Conservation (phyloP, 83 land plant genomes). For the Thuja plicata region DNA sequence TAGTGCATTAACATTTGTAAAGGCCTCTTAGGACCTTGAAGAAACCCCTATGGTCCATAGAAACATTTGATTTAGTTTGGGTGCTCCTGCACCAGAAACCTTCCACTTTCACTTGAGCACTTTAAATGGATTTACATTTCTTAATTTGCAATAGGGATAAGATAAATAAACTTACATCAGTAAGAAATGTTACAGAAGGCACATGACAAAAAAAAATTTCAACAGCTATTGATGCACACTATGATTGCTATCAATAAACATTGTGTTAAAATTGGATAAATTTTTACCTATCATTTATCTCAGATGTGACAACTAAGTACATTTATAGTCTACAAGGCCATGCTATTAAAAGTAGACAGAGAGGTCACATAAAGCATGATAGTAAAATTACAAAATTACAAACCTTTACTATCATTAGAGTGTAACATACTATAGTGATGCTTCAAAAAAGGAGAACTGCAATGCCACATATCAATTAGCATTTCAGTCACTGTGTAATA, state of each 20-base stretch:
- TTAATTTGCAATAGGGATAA: not conserved
- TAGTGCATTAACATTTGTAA: too few relatives aligned
- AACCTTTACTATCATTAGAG: slow-evolving; percentile 81
- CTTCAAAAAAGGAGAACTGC: slow-evolving; percentile 80
- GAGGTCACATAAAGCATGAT: not conserved
- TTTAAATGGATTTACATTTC: not conserved
- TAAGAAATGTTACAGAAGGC: slow-evolving; percentile 64
- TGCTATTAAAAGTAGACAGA: not conserved
- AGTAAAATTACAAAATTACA: slow-evolving; percentile 12
- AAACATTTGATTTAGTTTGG: too few relatives aligned
- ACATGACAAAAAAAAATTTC: slow-evolving; percentile 67
- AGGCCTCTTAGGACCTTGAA: too few relatives aligned
- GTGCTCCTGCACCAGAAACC: too few relatives aligned
- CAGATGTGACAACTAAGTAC: not conserved
- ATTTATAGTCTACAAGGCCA: not conserved
- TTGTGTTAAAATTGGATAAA: not conserved
- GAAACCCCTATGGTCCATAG: too few relatives aligned
- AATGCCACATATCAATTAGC: not conserved
- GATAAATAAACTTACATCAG: slow-evolving; percentile 46
- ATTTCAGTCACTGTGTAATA: not conserved
- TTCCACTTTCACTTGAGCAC: not conserved
- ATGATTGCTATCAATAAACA: slow-evolving; percentile 38
- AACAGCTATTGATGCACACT: slow-evolving; percentile 37
- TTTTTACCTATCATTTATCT: not conserved
- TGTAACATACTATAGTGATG: slow-evolving; percentile 83